Percentiles rank a stretch among this genome's conserved stretches.
phyloP scores from a whole-genome alignment of 768 basidiomycete genomes.

The Tulasnella sp. region DNA sequence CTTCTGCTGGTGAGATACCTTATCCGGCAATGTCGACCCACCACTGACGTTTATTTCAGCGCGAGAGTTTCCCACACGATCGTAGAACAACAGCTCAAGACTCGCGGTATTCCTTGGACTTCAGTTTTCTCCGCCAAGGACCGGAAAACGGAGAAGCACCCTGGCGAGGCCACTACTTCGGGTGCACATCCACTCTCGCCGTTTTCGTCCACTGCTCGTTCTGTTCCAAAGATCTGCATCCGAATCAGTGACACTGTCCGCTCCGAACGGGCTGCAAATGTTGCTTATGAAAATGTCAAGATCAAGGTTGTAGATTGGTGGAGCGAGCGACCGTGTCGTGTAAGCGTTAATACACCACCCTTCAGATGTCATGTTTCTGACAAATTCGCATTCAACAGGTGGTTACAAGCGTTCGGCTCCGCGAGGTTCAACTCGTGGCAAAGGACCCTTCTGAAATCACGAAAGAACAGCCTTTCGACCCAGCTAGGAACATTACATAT shows the following conservation, averaged over 20 bases:
- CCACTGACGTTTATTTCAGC: conserved; percentile 34
- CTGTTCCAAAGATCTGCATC: conserved; percentile 78
- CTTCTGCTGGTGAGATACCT: conserved; percentile 65
- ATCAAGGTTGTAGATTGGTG: conserved; percentile 66
- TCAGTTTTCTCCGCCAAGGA: conserved; percentile 51
- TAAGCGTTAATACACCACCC: conserved; percentile 17
- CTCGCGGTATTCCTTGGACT: conserved; percentile 67
- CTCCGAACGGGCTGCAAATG: not conserved
- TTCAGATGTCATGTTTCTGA: conserved; percentile 15
- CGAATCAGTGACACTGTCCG: conserved; percentile 75
- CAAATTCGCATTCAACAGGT: conserved; percentile 40
- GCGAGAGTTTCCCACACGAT: conserved; percentile 86
- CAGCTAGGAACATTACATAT: conserved; percentile 81
- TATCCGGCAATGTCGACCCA: not conserved
- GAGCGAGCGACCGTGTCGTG: conserved; percentile 66
- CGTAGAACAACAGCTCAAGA: conserved; percentile 80
- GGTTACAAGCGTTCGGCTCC: conserved; percentile 82
- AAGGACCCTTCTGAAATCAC: not conserved
- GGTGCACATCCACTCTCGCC: conserved; percentile 26
- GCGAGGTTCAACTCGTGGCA: conserved; percentile 73
- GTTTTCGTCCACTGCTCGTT: conserved; percentile 61
- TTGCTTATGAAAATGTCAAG: conserved; percentile 21
- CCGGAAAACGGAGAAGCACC: not conserved
- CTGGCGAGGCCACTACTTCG: conserved; percentile 10
- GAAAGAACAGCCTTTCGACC: conserved; percentile 49